Evolutionary conservation across 352 stramenopile species (phyloP).

Genomic region (Lagenidium sp.): DNA sequence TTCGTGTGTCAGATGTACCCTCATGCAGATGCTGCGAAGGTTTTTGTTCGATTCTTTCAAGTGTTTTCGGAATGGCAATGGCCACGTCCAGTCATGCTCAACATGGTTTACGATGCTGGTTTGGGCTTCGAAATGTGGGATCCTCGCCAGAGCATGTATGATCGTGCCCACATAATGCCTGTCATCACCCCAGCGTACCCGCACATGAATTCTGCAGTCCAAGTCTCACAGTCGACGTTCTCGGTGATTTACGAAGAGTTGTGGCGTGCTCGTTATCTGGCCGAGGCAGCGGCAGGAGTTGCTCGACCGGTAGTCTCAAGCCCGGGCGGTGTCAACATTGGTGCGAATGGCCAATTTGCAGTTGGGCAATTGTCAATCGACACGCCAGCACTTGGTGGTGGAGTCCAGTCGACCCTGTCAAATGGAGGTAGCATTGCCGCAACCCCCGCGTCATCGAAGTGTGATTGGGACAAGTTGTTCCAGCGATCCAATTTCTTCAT

Average conservation of each 20-base stretch:
- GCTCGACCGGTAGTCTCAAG: slow-evolving; percentile 23
- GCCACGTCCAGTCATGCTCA: slow-evolving; percentile 74
- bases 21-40: slow-evolving; percentile 50
- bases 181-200: slow-evolving; percentile 98
- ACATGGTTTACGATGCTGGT: slow-evolving; percentile 79
- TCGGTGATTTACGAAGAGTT: slow-evolving; percentile 91
- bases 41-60: slow-evolving; percentile 81
- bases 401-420: slow-evolving; percentile 6
- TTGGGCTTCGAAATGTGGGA: slow-evolving; percentile 87
- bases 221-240: slow-evolving; percentile 91
- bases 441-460: slow-evolving; percentile 1
- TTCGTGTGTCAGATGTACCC: slow-evolving; percentile 91
- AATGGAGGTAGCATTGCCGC: not conserved
- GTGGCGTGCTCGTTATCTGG: slow-evolving; percentile 62
- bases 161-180: slow-evolving; percentile 94
- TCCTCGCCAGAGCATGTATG: slow-evolving; percentile 67
- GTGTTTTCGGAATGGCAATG: slow-evolving; percentile 80
- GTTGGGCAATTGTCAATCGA: no score
- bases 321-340: not conserved
- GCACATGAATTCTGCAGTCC: slow-evolving; percentile 97
- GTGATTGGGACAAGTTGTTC: slow-evolving; percentile 64
- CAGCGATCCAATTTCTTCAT: slow-evolving; percentile 80
- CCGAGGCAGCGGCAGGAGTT: slow-evolving; percentile 46
- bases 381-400: not conserved
- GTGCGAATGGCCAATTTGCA: not conserved